Base-by-base conservation (phyloP, 345 rosid species). In the Eucalyptus globulus region DNA sequence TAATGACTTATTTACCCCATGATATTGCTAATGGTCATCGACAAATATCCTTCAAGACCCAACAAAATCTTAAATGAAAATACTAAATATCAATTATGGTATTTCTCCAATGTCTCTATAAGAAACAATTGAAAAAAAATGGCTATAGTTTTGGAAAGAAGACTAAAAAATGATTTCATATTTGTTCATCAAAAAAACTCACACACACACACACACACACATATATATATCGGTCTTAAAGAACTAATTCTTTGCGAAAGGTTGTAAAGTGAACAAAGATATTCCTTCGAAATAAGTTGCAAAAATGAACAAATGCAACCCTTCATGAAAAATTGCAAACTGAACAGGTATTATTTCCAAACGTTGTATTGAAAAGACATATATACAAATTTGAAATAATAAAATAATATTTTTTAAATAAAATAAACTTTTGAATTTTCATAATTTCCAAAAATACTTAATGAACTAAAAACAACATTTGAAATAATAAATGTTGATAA, bases 31-130 rank as follows among this genome's bases (percentile, higher is more conserved):
- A 53, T 53, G 0, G 24, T 53, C 22, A 53, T 19, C 0, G 10
- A 9, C 4, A 8, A 53, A 53, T 53, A 53, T 53, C 4, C 0
- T 53, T 0, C 0, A 19, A 1, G 5, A 53, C 8, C 19, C 56
- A 53, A 53, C 4, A 53, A 53, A 19, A 0, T 53, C 24, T 53
- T 24, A 53, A 53, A 53, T 53, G 24, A 19, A 0, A 53, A 19
- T 53, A 19, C 5, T 53, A 19, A 53, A 7, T 53, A 53, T 0
- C 5, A 53, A 53, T 53, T 53, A 0, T 3, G 19, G 10, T 53
- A 0, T 19, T 53, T 53, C 0, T 17, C 2, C 0, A 19, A 53
- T 0, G 4, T 7, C 56, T 53, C 56, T 53, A 0, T 8, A 8
- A 0, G 0, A 53, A 53, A 19, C 10, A 53, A 19, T 53, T 0